Evolutionary conservation across 2,329 filamentous ascomycete genomes (phyloP).

Genomic region (Aspergillus japonicus): DNA sequence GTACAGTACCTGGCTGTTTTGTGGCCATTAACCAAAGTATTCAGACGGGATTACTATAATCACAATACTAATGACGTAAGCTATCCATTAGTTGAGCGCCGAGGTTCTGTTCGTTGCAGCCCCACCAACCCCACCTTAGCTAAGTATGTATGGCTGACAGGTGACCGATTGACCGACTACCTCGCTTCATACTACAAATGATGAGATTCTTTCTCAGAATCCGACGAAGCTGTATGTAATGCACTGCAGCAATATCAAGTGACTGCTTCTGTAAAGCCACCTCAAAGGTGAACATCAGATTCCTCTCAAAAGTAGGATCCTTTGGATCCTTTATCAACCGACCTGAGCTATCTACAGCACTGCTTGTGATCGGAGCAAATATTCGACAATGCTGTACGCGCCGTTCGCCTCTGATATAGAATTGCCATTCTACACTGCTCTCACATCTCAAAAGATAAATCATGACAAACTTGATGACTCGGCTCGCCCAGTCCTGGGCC

Average conservation of each 20-base stretch:
- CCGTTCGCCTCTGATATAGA: constrained; percentile 94
- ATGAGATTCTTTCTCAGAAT: neutral
- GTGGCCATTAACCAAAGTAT: too few species aligned
- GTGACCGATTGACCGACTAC: neutral
- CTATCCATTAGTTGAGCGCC: neutral
- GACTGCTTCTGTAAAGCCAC: too few species aligned
- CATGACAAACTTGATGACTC: constrained; percentile 97
- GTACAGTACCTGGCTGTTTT: too few species aligned
- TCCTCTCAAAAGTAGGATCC: too few species aligned
- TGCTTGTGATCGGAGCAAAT: neutral
- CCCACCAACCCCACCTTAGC: neutral
- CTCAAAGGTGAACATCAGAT: too few species aligned
- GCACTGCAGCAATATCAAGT: too few species aligned
- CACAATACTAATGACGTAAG: too few species aligned
- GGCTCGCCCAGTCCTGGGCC: constrained; percentile 76
- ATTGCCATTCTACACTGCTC: constrained; percentile 86
- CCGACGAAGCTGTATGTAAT: too few species aligned
- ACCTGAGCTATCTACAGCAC: neutral
- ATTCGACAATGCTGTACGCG: constrained; percentile 65
- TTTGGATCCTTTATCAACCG: neutral
- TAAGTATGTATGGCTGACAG: neutral
- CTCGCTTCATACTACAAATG: too few species aligned
- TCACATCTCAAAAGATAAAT: constrained; percentile 93
- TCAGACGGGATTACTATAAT: too few species aligned
- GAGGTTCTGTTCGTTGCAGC: neutral